Evolutionary conservation across 2,329 filamentous ascomycete genomes (phyloP), one percentile per base, ranked within the genome.

Genomic region (Venturia oleaginea): DNA sequence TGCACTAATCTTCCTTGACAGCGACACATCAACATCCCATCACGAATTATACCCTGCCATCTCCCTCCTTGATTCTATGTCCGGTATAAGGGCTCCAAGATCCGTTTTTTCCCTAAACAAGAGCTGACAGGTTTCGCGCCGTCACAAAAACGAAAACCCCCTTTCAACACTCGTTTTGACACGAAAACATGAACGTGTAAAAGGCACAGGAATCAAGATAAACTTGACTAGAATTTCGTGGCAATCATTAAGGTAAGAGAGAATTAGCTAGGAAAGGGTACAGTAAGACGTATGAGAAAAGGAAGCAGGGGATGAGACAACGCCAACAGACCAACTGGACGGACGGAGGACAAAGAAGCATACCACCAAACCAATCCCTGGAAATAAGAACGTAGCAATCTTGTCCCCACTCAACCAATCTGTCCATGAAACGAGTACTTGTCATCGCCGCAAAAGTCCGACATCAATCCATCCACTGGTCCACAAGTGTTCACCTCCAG

Each of bases 401-500:
- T 17, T 34, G 7, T 34, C 13, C 13, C 17, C 19, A 34, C 27
- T 55, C 30, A 57, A n/a, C 51, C 51, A 34, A 57, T 34, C 51
- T 57, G 51, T 27, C 51, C 51, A 32, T 57, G 27, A 22, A 57
- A 57, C 15, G 27, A 32, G 24, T 57, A 57, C 51, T 11, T 57
- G 1, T 57, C 51, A n/a, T 57, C 51, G 19, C 51, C 51, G n/a
- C 51, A 57, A n/a, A 57, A 57, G 30, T 57, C 51, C 27, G 51
- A 57, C 51, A 37, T 57, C 51, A 34, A 27, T 3, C 51, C 51
- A 34, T 57, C 27, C 51, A 57, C 51, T 17, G 51, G 51, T 22
- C 51, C 51, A 34, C 51, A 57, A 57, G 51, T 57, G 3, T n/a
- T n/a, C 7, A 57, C 51, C 51, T 34, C 51, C 27, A 57, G 19